Conservation (phyloP, 2,329 filamentous ascomycete species). For the Teratosphaeriaceae sp. region DNA sequence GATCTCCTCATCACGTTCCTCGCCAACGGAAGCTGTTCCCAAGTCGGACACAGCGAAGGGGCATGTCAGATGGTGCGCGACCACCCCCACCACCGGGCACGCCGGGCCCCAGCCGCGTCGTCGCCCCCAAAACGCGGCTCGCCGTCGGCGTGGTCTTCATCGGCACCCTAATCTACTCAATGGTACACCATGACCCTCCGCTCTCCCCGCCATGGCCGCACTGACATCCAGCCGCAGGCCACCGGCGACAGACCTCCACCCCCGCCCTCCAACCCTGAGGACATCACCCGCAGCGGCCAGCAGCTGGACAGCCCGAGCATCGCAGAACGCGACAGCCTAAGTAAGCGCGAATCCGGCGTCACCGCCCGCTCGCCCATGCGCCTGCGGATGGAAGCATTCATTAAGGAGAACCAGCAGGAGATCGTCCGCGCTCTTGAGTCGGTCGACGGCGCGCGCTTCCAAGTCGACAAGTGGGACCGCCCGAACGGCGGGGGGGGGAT, state of each 20-base stretch:
- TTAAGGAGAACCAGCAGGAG: constrained; percentile 83
- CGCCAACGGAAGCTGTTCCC: background rate
- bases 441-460: constrained; percentile 75
- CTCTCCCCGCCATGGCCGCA: background rate
- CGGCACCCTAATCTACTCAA: constrained; percentile 45
- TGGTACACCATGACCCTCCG: background rate
- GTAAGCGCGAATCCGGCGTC: constrained; percentile 71
- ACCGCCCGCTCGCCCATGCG: constrained; percentile 84
- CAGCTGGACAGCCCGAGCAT: constrained; percentile 60
- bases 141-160: constrained; percentile 46
- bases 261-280: constrained; percentile 1
- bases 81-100: constrained; percentile 21
- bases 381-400: constrained; percentile 93
- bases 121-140: constrained; percentile 37
- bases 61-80: constrained; percentile 18
- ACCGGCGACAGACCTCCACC: constrained; percentile 30
- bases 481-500: constrained; percentile 87
- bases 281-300: constrained; percentile 15
- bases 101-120: constrained; percentile 30
- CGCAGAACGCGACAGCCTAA: constrained; percentile 74
- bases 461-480: constrained; percentile 77
- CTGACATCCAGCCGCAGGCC: constrained; percentile 21
- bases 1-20: background rate
- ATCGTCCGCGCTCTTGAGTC: constrained; percentile 79
- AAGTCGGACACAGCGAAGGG: constrained; percentile 15